Percentiles rank a stretch among this genome's conserved stretches.
Conservation (phyloP, 306 rosid species). For the Casuarina glauca region DNA sequence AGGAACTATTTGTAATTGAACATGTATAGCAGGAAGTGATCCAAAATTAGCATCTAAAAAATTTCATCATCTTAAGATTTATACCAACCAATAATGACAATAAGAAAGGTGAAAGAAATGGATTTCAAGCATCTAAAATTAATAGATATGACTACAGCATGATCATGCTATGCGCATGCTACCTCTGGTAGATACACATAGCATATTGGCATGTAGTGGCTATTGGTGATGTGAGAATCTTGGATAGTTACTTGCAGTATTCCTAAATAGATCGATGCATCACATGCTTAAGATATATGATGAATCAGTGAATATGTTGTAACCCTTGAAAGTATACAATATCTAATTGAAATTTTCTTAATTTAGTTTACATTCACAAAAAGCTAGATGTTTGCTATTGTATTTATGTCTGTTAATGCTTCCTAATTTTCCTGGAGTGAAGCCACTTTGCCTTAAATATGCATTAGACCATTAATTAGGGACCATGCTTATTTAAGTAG, state of each 20-base stretch:
- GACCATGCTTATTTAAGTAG: background rate
- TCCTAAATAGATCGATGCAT: background rate
- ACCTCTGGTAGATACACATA: too few species aligned
- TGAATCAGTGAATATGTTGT: too few species aligned
- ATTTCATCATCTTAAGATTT: too few species aligned
- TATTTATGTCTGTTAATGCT: background rate
- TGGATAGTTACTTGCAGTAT: background rate
- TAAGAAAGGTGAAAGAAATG: too few species aligned
- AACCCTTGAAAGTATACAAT: background rate
- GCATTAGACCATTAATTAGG: background rate
- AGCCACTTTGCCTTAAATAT: background rate
- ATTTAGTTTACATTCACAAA: background rate
- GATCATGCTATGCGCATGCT: too few species aligned
- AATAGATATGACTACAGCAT: too few species aligned
- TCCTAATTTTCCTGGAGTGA: background rate
- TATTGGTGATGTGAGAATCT: background rate
- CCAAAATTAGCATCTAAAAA: too few species aligned
- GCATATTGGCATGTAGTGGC: background rate
- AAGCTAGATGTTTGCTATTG: background rate
- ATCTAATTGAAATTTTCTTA: too few species aligned
- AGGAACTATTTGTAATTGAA: too few species aligned
- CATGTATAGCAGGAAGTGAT: too few species aligned
- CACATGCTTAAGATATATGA: background rate
- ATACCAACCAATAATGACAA: too few species aligned
- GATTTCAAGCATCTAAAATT: too few species aligned